These are phyloP conservation scores for Furcasterigmium sp. DNA, from an alignment of 2,329 filamentous ascomycete species.

Conservation along the genomic window DNA sequence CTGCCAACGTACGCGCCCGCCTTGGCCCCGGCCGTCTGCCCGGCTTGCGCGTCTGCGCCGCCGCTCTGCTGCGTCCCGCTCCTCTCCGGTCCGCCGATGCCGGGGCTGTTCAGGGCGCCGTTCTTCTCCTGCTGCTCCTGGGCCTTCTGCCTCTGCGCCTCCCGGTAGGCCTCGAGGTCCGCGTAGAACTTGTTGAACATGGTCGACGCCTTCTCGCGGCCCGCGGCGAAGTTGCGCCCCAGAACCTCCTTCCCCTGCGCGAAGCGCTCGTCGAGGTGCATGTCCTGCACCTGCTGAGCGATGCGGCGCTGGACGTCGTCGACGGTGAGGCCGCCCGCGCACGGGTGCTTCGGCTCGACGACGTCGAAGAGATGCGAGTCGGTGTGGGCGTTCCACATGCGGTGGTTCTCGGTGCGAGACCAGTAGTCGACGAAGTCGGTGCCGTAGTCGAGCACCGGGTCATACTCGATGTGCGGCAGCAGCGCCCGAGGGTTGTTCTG, in stretches of 20 bases:
- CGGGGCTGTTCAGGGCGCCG: slow-evolving; percentile 17
- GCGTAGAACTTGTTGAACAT: slow-evolving; percentile 86
- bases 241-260: slow-evolving; percentile 78
- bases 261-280: slow-evolving; percentile 88
- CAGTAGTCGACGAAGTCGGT: slow-evolving; percentile 82
- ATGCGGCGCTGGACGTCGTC: slow-evolving; percentile 91
- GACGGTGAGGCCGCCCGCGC: slow-evolving; percentile 84
- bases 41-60: slow-evolving; percentile 27
- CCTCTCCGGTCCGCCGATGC: slow-evolving; percentile 12
- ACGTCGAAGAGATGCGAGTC: slow-evolving; percentile 92
- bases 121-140: slow-evolving; percentile 30
- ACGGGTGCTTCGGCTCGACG: slow-evolving; percentile 87
- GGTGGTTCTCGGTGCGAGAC: slow-evolving; percentile 84
- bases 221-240: slow-evolving; percentile 82
- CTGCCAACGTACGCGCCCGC: slow-evolving; percentile 62
- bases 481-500: slow-evolving; percentile 54
- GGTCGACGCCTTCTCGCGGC: slow-evolving; percentile 80
- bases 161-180: slow-evolving; percentile 67
- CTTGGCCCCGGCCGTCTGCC: slow-evolving; percentile 45
- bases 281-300: slow-evolving; percentile 85
- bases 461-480: slow-evolving; percentile 67
- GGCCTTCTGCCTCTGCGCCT: slow-evolving; percentile 36
- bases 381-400: slow-evolving; percentile 75
- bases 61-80: slow-evolving; percentile 7
- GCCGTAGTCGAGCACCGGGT: slow-evolving; percentile 80